Conservation (phyloP, 192 early-diverging fungal species). For the Lunasporangiospora selenospora region DNA sequence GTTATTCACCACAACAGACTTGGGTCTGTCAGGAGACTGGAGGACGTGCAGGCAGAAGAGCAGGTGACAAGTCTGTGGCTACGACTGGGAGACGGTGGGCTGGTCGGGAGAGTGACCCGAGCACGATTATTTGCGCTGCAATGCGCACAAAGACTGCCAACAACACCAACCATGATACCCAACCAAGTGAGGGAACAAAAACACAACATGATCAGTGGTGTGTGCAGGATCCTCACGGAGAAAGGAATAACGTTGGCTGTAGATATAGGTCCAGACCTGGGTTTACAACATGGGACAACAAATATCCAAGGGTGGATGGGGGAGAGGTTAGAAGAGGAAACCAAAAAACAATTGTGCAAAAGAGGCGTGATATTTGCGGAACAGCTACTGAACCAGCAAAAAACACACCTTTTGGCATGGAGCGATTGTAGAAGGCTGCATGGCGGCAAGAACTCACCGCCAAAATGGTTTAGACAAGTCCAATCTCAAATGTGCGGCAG, state of each 20-base stretch:
- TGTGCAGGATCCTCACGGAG: conserved; percentile 9
- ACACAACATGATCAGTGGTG: not conserved
- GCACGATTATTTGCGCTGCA: conserved; percentile 5
- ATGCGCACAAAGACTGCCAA: not conserved
- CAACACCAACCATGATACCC: not conserved
- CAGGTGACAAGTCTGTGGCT: conserved; percentile 13
- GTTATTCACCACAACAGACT: conserved; percentile 12
- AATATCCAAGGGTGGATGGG: not conserved
- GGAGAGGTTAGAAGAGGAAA: not conserved
- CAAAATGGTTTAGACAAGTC: too few relatives aligned
- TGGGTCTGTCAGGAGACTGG: not conserved
- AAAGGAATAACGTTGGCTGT: not conserved
- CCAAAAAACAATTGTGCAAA: not conserved
- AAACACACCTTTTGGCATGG: not conserved
- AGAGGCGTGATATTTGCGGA: not conserved
- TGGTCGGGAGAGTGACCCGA: not conserved
- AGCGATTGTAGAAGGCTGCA: not conserved
- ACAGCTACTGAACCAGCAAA: not conserved
- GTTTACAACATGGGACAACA: not conserved
- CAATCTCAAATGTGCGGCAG: too few relatives aligned
- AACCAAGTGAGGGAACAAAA: not conserved
- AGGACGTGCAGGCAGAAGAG: conserved; percentile 16
- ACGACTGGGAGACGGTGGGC: conserved; percentile 12
- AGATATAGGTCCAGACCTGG: not conserved
- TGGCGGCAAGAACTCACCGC: not conserved